phyloP scores from a whole-genome alignment of 768 basidiomycete species.

The Tulasnella sp. region DNA sequence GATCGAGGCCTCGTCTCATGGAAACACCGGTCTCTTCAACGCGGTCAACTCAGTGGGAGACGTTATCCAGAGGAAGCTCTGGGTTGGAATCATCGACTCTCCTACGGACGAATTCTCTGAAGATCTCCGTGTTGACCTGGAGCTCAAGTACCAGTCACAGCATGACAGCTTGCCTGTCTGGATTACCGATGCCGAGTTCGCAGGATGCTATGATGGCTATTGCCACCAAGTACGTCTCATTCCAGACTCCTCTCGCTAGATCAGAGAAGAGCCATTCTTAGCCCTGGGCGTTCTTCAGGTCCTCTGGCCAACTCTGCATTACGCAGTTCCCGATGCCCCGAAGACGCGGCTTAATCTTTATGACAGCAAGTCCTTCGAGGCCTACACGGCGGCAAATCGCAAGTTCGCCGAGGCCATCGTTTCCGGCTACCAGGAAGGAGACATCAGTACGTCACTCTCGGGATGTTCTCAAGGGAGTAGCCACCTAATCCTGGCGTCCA shows the following conservation, averaged over 20 bases:
- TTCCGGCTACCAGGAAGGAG: slow-evolving; percentile 76
- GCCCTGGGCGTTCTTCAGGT: slow-evolving; percentile 42
- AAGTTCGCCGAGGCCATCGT: slow-evolving; percentile 85
- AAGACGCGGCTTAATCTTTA: slow-evolving; percentile 72
- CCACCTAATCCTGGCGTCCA: background rate
- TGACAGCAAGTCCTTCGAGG: slow-evolving; percentile 73
- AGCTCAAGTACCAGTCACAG: slow-evolving; percentile 46
- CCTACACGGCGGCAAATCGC: slow-evolving; percentile 86
- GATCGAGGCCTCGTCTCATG: slow-evolving; percentile 61
- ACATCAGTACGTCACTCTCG: slow-evolving; percentile 53
- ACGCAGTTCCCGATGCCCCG: slow-evolving; percentile 81
- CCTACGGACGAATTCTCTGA: slow-evolving; percentile 62
- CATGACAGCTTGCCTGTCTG: slow-evolving; percentile 58
- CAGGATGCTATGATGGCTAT: slow-evolving; percentile 78
- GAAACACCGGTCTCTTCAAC: slow-evolving; percentile 82
- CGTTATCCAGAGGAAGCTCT: slow-evolving; percentile 50
- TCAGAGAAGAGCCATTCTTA: background rate
- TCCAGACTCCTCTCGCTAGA: slow-evolving; percentile 23
- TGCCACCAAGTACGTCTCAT: slow-evolving; percentile 64
- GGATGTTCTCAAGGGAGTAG: slow-evolving; percentile 35
- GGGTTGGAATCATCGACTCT: slow-evolving; percentile 72
- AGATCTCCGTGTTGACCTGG: slow-evolving; percentile 55
- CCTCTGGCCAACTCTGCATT: slow-evolving; percentile 84
- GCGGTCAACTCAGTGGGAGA: slow-evolving; percentile 62
- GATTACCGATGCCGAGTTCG: slow-evolving; percentile 65